These are phyloP conservation scores for Trypanosoma conorhini DNA, from an alignment of 208 protist species.

Conservation along the genomic window DNA sequence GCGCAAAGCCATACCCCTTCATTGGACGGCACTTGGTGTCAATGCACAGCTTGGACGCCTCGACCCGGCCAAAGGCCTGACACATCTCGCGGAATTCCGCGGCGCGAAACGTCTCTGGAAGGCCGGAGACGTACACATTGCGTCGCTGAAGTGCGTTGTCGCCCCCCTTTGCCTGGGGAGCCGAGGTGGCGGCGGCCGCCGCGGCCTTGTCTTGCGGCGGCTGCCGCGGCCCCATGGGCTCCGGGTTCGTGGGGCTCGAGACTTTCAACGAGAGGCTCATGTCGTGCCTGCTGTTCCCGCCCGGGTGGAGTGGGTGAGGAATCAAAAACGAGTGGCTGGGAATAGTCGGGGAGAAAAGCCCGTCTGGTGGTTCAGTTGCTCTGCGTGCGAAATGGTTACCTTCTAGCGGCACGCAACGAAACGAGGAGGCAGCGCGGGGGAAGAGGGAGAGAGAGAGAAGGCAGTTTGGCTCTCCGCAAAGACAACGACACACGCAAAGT, in stretches of 20 bases:
- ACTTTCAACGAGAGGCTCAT: neutral
- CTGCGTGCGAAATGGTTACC: neutral
- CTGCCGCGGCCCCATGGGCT: neutral
- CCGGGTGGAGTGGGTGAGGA: neutral
- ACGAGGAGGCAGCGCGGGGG: constrained; percentile 12
- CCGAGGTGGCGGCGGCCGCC: neutral
- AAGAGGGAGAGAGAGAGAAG: constrained; percentile 12
- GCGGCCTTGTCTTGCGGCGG: neutral
- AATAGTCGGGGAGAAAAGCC: too few relatives aligned
- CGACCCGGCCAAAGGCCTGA: constrained; percentile 58
- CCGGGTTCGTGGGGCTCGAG: neutral
- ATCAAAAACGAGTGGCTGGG: neutral
- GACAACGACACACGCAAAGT: too few relatives aligned
- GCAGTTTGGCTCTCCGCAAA: neutral
- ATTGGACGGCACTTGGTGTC: constrained; percentile 51
- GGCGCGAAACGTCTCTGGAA: constrained; percentile 44
- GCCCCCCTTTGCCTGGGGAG: neutral
- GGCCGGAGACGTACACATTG: constrained; percentile 78
- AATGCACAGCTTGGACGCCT: constrained; percentile 66
- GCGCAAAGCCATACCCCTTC: constrained; percentile 73
- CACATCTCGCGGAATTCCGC: constrained; percentile 63
- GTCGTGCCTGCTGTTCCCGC: neutral
- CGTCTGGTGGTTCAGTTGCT: neutral
- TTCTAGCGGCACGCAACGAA: neutral
- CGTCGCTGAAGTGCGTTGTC: constrained; percentile 50